Base-by-base conservation (phyloP, 108 stramenopile species). In the Fragilariopsis cylindrus region DNA sequence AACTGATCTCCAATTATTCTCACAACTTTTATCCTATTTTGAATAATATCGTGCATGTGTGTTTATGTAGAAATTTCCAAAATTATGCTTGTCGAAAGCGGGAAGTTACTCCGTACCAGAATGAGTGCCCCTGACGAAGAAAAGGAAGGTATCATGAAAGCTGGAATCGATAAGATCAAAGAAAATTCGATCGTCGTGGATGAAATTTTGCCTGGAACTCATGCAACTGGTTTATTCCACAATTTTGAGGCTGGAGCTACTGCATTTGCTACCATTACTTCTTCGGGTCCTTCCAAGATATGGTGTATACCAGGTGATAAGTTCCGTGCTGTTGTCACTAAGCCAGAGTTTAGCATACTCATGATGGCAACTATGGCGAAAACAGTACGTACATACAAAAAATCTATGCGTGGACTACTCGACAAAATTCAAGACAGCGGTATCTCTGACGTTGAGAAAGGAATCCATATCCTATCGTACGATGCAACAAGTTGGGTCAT, bases 401-500 rank as follows among this genome's bases (percentile, higher is more conserved):
- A 79, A 45, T 75, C 74, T 9, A 41, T 82, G 18, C 77, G 76
- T 43, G 49, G 62, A 3, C 43, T 76, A 48, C 43, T 82, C 64
- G 18, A 70, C 7, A 44, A 49, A 47, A 16, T 63, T 8, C 16
- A 18, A 40, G 71, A 42, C 4, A 30, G 30, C 2, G 68, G 19
- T 6, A 62, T 13, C 41, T 63, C 53, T 18, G 41, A 52, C 15
- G 42, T 46, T 15, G 62, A 74, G 47, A 70, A 55, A n/a, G 50
- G 58, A 1, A 46, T 87, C 42, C 82, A 82, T 42, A 83, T 87
- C 7, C 44, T 90, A 55, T 90, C 86, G 70, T 90, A 86, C 62
- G 89, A 90, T 58, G 76, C 87, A 0, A 90, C 89, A 15, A 71
- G 75, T 21, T 90, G 89, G 89, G 80, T 84, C 6, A 60, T 48